These are phyloP conservation scores for Alternaria sp. DNA, from an alignment of 2,329 filamentous ascomycete genomes.

Conservation along the genomic window DNA sequence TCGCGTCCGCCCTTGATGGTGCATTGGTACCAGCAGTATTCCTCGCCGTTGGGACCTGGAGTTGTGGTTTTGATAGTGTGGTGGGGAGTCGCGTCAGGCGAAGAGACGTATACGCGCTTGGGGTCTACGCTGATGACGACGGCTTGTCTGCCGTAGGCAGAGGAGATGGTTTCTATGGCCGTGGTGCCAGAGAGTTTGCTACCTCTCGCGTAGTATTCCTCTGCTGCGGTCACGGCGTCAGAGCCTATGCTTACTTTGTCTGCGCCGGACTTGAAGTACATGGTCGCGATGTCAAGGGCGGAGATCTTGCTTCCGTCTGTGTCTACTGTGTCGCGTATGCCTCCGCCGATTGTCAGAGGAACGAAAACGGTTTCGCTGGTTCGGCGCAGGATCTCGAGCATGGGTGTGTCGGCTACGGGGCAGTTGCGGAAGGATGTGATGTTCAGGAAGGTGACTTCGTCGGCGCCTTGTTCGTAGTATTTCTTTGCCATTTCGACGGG, in stretches of 20 bases:
- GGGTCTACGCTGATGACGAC: constrained; percentile 96
- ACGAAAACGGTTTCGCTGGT: constrained; percentile 94
- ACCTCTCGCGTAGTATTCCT: constrained; percentile 81
- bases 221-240: constrained; percentile 90
- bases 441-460: constrained; percentile 97
- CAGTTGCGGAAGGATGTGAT: constrained; percentile 98
- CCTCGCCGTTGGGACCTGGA: constrained; percentile 77
- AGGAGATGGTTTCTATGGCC: constrained; percentile 93
- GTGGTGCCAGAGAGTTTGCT: constrained; percentile 77
- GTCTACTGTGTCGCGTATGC: constrained; percentile 91
- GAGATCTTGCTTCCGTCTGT: constrained; percentile 85
- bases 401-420: constrained; percentile 87
- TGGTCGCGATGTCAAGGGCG: constrained; percentile 88
- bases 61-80: constrained; percentile 75
- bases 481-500: constrained; percentile 91
- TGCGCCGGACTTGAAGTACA: constrained; percentile 97
- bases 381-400: constrained; percentile 89
- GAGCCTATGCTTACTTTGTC: constrained; percentile 98
- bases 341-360: constrained; percentile 91
- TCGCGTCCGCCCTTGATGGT: constrained; percentile 96
- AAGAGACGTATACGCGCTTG: constrained; percentile 82
- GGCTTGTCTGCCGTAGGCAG: constrained; percentile 93
- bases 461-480: constrained; percentile 96
- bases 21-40: constrained; percentile 94
- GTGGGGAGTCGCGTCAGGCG: constrained; percentile 71